A percentile compares a stretch with the other conserved stretches of the same genome.
phyloP scores from a whole-genome alignment of 768 basidiomycete species.

The Termitomyces sp. region DNA sequence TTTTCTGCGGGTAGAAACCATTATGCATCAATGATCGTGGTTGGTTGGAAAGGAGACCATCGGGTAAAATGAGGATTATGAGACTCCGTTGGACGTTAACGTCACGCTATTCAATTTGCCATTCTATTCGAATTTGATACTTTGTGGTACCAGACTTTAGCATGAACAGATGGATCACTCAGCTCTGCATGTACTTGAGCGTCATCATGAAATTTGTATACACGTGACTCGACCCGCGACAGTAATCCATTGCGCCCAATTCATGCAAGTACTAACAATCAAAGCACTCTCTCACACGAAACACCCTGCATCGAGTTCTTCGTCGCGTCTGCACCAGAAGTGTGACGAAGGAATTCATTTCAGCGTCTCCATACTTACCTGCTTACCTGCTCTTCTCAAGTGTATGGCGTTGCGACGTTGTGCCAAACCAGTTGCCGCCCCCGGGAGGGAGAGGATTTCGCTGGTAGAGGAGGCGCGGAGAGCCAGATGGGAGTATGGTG shows the following conservation, averaged over 20 bases:
- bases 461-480: too few species aligned
- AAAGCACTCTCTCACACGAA: too few species aligned
- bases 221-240: not conserved
- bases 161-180: not conserved
- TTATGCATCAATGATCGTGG: not conserved
- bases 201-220: too few species aligned
- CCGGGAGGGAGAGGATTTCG: too few species aligned
- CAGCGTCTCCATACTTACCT: not conserved
- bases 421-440: too few species aligned
- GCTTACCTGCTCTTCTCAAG: too few species aligned
- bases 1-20: conserved; percentile 18
- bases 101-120: not conserved
- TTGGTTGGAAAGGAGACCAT: not conserved
- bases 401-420: too few species aligned
- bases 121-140: not conserved
- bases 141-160: not conserved
- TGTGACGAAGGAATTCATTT: not conserved
- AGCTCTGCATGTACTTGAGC: too few species aligned
- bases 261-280: not conserved
- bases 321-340: not conserved
- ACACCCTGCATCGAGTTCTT: not conserved
- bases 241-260: not conserved
- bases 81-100: not conserved
- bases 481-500: too few species aligned
- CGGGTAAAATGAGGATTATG: not conserved